These are phyloP conservation scores for Trichoderma brevicompactum DNA, from an alignment of 2,329 filamentous ascomycete species.

Conservation along the genomic window DNA sequence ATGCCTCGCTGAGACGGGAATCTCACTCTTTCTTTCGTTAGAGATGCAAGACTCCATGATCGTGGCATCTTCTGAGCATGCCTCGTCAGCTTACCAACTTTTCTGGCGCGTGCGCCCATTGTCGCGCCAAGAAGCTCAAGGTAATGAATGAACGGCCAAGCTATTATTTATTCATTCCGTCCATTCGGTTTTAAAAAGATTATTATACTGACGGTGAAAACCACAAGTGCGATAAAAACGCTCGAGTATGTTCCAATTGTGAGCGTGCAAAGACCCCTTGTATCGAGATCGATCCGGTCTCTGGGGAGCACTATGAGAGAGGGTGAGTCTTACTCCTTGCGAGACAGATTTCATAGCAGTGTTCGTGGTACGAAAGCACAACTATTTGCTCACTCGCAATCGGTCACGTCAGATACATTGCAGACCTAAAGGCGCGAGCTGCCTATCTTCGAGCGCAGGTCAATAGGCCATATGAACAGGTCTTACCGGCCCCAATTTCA, in stretches of 20 bases:
- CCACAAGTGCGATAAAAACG: constrained; percentile 18
- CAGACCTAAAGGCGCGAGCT: constrained; percentile 23
- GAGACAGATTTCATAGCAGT: neutral
- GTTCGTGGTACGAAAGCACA: neutral
- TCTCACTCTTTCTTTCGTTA: neutral
- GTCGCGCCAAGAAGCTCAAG: constrained; percentile 25
- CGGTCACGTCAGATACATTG: constrained; percentile 18
- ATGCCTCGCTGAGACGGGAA: neutral
- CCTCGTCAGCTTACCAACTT: constrained; percentile 24
- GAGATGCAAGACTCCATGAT: neutral
- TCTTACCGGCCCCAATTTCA: neutral
- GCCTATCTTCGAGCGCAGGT: constrained; percentile 12
- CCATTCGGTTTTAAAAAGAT: neutral
- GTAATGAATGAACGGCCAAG: neutral
- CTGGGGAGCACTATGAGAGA: constrained; percentile 27
- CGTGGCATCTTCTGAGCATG: constrained; percentile 7
- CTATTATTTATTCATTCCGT: neutral
- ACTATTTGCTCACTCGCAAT: neutral
- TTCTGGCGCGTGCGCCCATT: constrained; percentile 25
- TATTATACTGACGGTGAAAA: neutral
- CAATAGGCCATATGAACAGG: neutral
- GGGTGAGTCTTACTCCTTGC: constrained; percentile 4
- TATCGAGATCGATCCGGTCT: constrained; percentile 22
- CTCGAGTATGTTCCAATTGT: constrained; percentile 24
- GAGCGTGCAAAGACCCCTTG: constrained; percentile 17